Percentiles rank a stretch among this genome's conserved stretches.
phyloP scores from a whole-genome alignment of 345 rosid species.

The Eucalyptus erythrocorys region DNA sequence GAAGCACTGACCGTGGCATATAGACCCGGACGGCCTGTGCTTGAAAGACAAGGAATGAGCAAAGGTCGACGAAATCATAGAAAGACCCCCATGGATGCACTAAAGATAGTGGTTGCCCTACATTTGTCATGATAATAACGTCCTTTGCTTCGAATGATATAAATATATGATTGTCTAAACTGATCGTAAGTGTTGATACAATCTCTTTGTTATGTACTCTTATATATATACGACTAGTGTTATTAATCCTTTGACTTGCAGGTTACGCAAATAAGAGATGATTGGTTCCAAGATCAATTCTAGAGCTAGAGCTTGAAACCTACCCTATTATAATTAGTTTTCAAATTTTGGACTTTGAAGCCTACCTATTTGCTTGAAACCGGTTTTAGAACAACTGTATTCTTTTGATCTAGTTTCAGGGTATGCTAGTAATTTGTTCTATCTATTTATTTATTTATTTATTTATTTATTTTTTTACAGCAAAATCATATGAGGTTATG shows the following conservation, averaged over 20 bases:
- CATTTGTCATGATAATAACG: neutral
- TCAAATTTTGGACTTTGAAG: rapidly evolving
- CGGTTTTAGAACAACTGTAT: rapidly evolving
- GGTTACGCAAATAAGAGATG: no score
- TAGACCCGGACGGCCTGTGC: neutral
- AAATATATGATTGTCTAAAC: neutral
- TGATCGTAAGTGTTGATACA: no score
- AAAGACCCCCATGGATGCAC: neutral
- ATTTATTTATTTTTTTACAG: rapidly evolving
- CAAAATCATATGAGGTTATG: no score
- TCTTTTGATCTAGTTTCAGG: no score
- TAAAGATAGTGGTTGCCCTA: neutral
- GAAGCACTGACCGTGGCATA: neutral
- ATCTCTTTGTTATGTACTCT: no score
- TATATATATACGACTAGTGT: no score
- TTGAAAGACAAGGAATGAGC: neutral
- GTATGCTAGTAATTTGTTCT: no score
- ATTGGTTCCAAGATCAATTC: rapidly evolving
- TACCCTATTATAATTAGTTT: rapidly evolving
- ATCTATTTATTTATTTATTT: no score
- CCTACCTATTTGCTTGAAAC: rapidly evolving
- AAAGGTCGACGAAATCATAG: neutral
- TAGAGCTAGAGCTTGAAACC: rapidly evolving
- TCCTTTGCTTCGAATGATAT: rapidly evolving
- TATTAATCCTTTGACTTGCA: no score